These are phyloP conservation scores for Cicer pinnatifidum DNA, from an alignment of 306 rosid species.

Conservation along the genomic window DNA sequence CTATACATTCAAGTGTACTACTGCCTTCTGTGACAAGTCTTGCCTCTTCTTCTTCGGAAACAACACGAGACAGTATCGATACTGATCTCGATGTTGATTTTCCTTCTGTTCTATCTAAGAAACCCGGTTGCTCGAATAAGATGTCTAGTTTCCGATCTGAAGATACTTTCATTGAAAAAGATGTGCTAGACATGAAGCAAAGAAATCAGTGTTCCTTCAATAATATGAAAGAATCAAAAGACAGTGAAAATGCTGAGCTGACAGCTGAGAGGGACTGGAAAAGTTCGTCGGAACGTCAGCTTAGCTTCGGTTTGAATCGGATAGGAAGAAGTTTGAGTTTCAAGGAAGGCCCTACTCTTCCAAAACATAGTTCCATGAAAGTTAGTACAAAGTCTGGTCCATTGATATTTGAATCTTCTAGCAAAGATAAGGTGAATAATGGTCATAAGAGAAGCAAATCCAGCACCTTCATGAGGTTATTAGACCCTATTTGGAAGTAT, in stretches of 20 bases:
- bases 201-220: slow-evolving; percentile 44
- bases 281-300: slow-evolving; percentile 60
- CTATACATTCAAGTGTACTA: slow-evolving; percentile 56
- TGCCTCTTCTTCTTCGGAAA: slow-evolving; percentile 44
- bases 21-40: slow-evolving; percentile 48
- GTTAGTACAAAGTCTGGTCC: slow-evolving; percentile 74
- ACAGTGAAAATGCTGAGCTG: slow-evolving; percentile 55
- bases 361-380: slow-evolving; percentile 59
- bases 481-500: slow-evolving; percentile 75
- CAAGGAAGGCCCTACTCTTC: slow-evolving; percentile 66
- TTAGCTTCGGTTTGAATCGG: slow-evolving; percentile 72
- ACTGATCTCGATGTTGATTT: slow-evolving; percentile 42
- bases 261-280: slow-evolving; percentile 46
- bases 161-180: slow-evolving; percentile 45
- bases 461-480: slow-evolving; percentile 69
- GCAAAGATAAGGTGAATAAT: slow-evolving; percentile 54
- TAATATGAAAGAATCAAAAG: slow-evolving; percentile 42
- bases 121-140: slow-evolving; percentile 46
- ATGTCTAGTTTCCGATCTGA: slow-evolving; percentile 42
- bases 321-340: slow-evolving; percentile 89
- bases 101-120: slow-evolving; percentile 48
- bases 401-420: slow-evolving; percentile 54
- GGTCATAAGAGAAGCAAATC: slow-evolving; percentile 76
- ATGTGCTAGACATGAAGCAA: slow-evolving; percentile 36
- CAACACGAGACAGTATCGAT: slow-evolving; percentile 39